Evolutionary conservation across 139 green algal genomes (phyloP).

Genomic region (Chlamydomonas incerta): DNA sequence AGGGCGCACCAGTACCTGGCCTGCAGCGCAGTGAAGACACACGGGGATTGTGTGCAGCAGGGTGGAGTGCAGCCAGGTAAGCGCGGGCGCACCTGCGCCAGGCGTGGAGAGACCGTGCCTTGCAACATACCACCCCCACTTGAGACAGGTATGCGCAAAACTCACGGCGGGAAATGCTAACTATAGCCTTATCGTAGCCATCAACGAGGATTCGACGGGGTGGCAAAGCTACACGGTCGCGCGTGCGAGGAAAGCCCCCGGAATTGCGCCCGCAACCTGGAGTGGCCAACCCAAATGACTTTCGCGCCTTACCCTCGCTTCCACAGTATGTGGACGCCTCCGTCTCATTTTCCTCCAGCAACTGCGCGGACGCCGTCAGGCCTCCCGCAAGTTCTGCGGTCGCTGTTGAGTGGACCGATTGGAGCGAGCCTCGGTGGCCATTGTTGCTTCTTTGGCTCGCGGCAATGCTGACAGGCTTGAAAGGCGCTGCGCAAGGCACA

Average conservation of each 20-base stretch:
- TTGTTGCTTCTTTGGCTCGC: not conserved
- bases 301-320: not conserved
- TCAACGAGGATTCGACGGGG: not conserved
- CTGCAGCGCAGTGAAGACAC: not conserved
- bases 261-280: not conserved
- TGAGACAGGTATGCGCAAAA: not conserved
- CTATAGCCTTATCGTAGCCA: too few relatives aligned
- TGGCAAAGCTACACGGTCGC: not conserved
- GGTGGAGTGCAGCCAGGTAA: not conserved
- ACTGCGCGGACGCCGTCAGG: not conserved
- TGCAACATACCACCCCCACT: not conserved
- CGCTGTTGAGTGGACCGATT: not conserved
- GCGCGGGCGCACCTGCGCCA: not conserved
- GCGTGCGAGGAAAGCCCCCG: not conserved
- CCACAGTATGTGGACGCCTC: slow-evolving; percentile 27
- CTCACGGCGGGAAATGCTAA: too few relatives aligned
- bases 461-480: not conserved
- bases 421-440: not conserved
- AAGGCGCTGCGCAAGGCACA: not conserved
- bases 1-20: slow-evolving; percentile 55
- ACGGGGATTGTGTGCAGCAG: not conserved
- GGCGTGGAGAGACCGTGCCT: not conserved
- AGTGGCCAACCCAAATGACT: too few relatives aligned
- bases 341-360: not conserved
- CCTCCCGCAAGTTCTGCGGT: slow-evolving; percentile 6